phyloP scores from a whole-genome alignment of 352 stramenopile species.

The Phytophthora tubulina region DNA sequence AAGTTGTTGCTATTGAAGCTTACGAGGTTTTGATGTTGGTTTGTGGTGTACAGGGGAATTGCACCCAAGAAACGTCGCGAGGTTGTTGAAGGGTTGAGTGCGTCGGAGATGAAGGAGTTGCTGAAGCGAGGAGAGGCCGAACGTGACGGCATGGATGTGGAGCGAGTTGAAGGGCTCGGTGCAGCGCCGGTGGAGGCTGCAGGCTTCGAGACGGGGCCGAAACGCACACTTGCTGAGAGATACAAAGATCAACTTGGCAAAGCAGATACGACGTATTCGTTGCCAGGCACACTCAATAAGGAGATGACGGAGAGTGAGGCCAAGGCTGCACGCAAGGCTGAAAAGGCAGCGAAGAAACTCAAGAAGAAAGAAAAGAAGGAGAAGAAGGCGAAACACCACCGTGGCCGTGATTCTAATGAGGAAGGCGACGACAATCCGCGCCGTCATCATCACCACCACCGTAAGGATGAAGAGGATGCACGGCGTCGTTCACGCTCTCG shows the following conservation, averaged over 20 bases:
- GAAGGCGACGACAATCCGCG: conserved; percentile 20
- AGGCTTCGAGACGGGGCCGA: conserved; percentile 56
- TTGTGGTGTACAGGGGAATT: conserved; percentile 58
- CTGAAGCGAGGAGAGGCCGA: conserved; percentile 82
- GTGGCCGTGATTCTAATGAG: conserved; percentile 12
- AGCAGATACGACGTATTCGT: conserved; percentile 68
- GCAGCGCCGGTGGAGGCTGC: conserved; percentile 64
- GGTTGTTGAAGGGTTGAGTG: conserved; percentile 63
- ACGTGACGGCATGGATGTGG: conserved; percentile 69
- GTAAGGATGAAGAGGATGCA: conserved; percentile 17
- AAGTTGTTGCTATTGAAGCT: neutral
- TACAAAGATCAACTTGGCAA: conserved; percentile 74
- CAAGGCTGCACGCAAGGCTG: conserved; percentile 68
- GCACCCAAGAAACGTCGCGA: conserved; percentile 61
- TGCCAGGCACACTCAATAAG: conserved; percentile 54
- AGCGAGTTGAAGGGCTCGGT: conserved; percentile 89
- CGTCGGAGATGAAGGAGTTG: conserved; percentile 88
- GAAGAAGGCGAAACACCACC: conserved; percentile 34
- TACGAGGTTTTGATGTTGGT: conserved; percentile 7
- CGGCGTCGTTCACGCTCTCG: conserved; percentile 20
- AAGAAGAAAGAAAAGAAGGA: conserved; percentile 75
- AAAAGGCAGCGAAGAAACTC: conserved; percentile 74
- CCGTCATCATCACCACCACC: conserved; percentile 6
- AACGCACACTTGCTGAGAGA: conserved; percentile 75
- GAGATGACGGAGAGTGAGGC: conserved; percentile 47